phyloP scores from a whole-genome alignment of 164 flowering plant species.

The Vitis vinifera region ASM3070453v1 NC_081812.1:10200001-10200500 shows the following conservation, averaged over 20 bases:
- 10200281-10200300: constrained; percentile 75
- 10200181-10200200: too few species aligned
- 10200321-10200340: constrained; percentile 87
- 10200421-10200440: constrained; percentile 30
- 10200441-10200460: constrained; percentile 96
- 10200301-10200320: constrained; percentile 87
- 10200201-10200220: constrained; percentile 30
- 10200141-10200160: too few species aligned
- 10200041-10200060: too few species aligned
- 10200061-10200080: too few species aligned
- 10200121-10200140: too few species aligned
- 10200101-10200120: too few species aligned
- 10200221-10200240: constrained; percentile 88
- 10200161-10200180: too few species aligned
- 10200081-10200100: too few species aligned
- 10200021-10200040: too few species aligned
- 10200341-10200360: constrained; percentile 84
- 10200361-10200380: constrained; percentile 94
- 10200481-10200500: constrained; percentile 96
- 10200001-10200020: too few species aligned
- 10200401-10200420: constrained; percentile 73
- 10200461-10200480: constrained; percentile 98
- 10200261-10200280: constrained; percentile 93
- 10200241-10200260: constrained; percentile 97
- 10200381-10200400: constrained; percentile 95